Base-by-base conservation (phyloP, 805 yeast genomes). In the Metschnikowia chrysomelidarum region DNA sequence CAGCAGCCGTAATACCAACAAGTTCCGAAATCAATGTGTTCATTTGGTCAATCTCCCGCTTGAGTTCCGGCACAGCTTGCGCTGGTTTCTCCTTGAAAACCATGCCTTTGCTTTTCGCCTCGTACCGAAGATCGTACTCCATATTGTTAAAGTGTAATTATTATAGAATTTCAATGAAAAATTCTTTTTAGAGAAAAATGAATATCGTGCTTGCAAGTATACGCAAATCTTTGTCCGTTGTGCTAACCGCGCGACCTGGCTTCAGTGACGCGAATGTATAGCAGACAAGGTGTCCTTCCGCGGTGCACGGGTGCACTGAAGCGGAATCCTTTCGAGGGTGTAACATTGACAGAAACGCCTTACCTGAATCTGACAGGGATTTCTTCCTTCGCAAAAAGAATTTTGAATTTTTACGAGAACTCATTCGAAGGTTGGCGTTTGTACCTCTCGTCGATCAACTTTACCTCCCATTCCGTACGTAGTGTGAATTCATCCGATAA, bases 31-130 rank as follows among this genome's bases (percentile, higher is more conserved):
- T 55, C 28, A 68, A 49, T 4, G 57, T 54, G 43, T 66, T 68
- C 41, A 68, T 47, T 43, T 67, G 73, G 34, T 62, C 64, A 20
- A 73, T 53, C 36, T 77, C 81, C 11, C 50, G 49, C 39, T 62
- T 54, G 31, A 66, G 47, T 27, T 54, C 53, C 3, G 69, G 63
- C 6, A 47, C 51, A 11, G 46, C 30, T 14, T 20, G 24, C 11
- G 14, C 39, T 5, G 41, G 39, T 9, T 15, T 36, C 8, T 36
- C 19, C 24, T 34, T 32, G 35, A 43, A 31, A 6, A 13, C 33
- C 38, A 45, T 26, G 23, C 51, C 51, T 27, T 47, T 47, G 32
- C 32, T 41, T 19, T 46, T 46, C 36, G 51, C 35, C 31, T 47
- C 46, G 31, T 47, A 47, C 25, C 40, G 41, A 38, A 47, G 45